Evolutionary conservation across 2,329 filamentous ascomycete genomes (phyloP).

Genomic region (Macroventuria anomochaeta): DNA sequence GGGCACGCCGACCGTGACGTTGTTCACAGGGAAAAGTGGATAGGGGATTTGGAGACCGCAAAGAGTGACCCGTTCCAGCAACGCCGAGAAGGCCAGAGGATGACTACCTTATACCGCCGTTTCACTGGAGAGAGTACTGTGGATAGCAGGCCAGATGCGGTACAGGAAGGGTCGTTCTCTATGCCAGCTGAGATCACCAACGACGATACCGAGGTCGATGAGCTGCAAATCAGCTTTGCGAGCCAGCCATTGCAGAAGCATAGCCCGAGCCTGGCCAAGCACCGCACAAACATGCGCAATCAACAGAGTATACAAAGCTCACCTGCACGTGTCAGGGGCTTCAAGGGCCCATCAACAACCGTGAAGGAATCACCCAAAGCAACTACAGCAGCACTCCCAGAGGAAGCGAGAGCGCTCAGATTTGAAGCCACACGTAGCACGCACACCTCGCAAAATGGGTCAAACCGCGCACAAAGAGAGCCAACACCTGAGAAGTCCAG

Average conservation of each 20-base stretch:
- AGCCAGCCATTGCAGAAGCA: slow-evolving; percentile 7
- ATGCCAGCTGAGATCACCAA: neutral
- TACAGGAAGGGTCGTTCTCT: neutral
- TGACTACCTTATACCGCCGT: slow-evolving; percentile 35
- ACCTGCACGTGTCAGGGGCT: neutral
- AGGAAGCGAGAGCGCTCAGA: neutral
- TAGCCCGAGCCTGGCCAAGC: slow-evolving; percentile 8
- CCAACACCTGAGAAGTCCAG: neutral
- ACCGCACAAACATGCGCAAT: neutral
- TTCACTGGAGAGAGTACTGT: slow-evolving; percentile 29
- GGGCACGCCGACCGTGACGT: slow-evolving; percentile 38
- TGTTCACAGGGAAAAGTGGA: slow-evolving; percentile 39
- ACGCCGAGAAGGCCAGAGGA: slow-evolving; percentile 13
- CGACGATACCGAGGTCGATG: slow-evolving; percentile 4
- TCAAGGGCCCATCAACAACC: neutral
- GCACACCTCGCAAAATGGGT: neutral
- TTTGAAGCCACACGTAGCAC: neutral
- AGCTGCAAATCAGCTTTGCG: neutral
- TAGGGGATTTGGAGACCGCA: slow-evolving; percentile 35
- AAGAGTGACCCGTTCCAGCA: slow-evolving; percentile 39
- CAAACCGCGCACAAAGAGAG: neutral
- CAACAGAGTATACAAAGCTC: neutral
- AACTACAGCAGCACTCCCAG: neutral
- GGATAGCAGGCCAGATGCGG: neutral
- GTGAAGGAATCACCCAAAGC: neutral